Base-by-base conservation (phyloP, 2,329 filamentous ascomycete genomes). In the Zymoseptoria crescenta region DNA sequence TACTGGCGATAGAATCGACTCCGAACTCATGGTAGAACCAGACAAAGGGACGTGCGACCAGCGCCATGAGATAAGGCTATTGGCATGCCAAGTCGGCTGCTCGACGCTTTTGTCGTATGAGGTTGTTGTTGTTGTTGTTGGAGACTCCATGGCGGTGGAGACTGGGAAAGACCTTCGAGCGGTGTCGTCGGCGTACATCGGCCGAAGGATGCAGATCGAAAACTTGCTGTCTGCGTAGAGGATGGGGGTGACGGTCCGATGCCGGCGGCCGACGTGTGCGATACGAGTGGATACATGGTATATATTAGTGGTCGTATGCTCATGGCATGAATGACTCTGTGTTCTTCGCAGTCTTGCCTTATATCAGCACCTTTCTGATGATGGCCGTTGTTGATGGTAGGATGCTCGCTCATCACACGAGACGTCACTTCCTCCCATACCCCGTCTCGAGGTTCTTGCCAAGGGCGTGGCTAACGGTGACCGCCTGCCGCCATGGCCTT, bases 1-100 rank as follows among this genome's bases (percentile, higher is more conserved):
- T 71, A 13, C 63, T 62, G 35, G 68, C 64, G 54, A 72, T 68
- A n/a, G 66, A 66, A 6, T 54, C 63, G n/a, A 73, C 55, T 9
- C 70, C 70, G 58, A 72, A 72, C 19, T 68, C 69, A 57, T 67
- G 59, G 57, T 71, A 70, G 63, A 72, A 70, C 69, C 70, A 72
- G 21, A 41, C 30, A 29, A 67, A 60, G 10, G 67, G 64, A 7
- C 58, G 56, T 52, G 61, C 56, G 52, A 66, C 45, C 24, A 60
- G 49, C 55, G 66, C 62, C 65, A 68, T 68, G 54, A 56, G 63
- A 45, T 35, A 4, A 50, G 45, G 21, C 45, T 53, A 60, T 48
- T 53, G 51, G 35, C 52, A 57, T 56, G 54, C 55, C 56, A 56
- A 55, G 49, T 51, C 5, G 16, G n/a, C 20, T 51, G 20, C 49